Base-by-base conservation (phyloP, 441 rosid species). In the Erodium trifolium region DNA sequence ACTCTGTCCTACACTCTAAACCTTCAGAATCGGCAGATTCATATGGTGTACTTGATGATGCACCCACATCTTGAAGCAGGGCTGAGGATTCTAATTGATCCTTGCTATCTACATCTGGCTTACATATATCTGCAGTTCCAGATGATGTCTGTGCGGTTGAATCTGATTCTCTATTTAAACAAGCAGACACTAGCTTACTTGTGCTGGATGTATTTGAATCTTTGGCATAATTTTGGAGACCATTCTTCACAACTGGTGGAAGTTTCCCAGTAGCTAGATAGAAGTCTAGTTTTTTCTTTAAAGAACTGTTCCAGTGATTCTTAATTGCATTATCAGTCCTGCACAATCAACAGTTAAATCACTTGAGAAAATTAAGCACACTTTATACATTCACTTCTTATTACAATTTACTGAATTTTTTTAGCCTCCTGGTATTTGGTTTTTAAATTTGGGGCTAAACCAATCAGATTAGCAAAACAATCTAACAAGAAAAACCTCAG, bases 231-330 rank as follows among this genome's bases (percentile, higher is more conserved):
- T 77, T 83, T 71, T 73, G 87, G 64, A 78, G 67, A 62, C 76
- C 80, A 69, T 71, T 80, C 80, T 80, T 90, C 51, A 78, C 53
- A 72, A 70, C 77, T 16, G 90, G 85, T n/a, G 34, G 34, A 31
- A 90, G 93, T 63, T 83, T 70, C 73, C 93, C 97, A 7, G 88
- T 86, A 63, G 83, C 81, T 75, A 81, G 71, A 80, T 81, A 91
- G 79, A 86, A 82, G 59, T 92, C 96, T 70, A 88, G 70, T 71
- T 95, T 95, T 82, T 88, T 92, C 90, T 92, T 95, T 90, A 95
- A 68, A 71, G 98, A 92, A 75, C 98, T 90, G 75, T 95, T 95
- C 99, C 99, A 95, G 68, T 92, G 99, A 73, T 95, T 92, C 81
- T 95, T 95, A 70, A 91, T 92, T 47, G 99, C 79, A 75, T 95